Conservation (phyloP, 192 early-diverging fungal genomes). For the Linnemannia elongata region DNA sequence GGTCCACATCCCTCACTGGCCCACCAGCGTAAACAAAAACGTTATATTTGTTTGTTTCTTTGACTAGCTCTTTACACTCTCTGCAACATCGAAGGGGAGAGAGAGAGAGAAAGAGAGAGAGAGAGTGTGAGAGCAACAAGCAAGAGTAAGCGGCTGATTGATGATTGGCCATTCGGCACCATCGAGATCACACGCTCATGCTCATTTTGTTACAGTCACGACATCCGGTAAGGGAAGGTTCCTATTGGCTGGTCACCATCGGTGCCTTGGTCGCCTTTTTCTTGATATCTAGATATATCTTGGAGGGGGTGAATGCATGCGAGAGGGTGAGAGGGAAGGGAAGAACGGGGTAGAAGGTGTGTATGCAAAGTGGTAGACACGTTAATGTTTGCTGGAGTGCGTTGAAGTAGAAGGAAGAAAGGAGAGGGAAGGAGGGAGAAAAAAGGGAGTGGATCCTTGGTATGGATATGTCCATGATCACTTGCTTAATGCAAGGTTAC, state of each 20-base stretch:
- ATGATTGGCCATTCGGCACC: not conserved
- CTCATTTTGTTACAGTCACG: not conserved
- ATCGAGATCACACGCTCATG: constrained; percentile 1
- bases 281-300: too few species aligned
- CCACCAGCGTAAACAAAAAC: not conserved
- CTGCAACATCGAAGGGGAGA: too few species aligned
- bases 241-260: not conserved
- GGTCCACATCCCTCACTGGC: not conserved
- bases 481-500: not conserved
- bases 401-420: too few species aligned
- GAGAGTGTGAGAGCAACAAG: not conserved
- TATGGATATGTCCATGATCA: not conserved
- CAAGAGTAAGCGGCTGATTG: not conserved
- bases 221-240: not conserved
- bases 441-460: too few species aligned
- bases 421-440: not conserved
- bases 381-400: not conserved
- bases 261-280: too few species aligned
- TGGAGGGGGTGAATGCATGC: not conserved
- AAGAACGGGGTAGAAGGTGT: not conserved
- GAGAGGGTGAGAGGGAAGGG: not conserved
- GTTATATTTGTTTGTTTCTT: not conserved
- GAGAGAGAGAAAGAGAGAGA: too few species aligned
- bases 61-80: not conserved
- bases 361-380: not conserved